A percentile compares a stretch with the other conserved stretches of the same genome.
Evolutionary conservation across 306 rosid genomes (phyloP).

Genomic region (Sophora flavescens): DNA sequence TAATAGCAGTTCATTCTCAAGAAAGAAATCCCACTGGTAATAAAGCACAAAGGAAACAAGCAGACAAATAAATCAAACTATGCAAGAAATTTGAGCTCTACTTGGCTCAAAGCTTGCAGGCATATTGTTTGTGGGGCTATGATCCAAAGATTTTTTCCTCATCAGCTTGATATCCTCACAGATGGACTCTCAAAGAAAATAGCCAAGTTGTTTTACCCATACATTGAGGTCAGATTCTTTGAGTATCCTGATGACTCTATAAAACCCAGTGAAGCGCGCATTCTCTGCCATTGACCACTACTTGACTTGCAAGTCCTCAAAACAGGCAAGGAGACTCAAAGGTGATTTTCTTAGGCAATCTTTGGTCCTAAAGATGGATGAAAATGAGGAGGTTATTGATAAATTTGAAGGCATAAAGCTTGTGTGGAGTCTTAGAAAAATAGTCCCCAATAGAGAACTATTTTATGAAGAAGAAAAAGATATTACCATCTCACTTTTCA

Average conservation of each 20-base stretch:
- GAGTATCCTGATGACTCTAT: background rate
- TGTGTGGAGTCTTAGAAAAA: slow-evolving; percentile 51
- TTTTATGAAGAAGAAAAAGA: slow-evolving; percentile 33
- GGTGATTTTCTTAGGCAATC: slow-evolving; percentile 44
- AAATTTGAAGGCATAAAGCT: slow-evolving; percentile 49
- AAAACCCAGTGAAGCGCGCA: slow-evolving; percentile 28
- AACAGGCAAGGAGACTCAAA: slow-evolving; percentile 46
- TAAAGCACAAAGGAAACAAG: too few relatives aligned
- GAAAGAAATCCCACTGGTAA: background rate
- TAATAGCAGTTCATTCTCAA: background rate
- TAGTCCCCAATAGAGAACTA: background rate
- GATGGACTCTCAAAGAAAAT: slow-evolving; percentile 27
- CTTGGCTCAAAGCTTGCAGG: slow-evolving; percentile 43
- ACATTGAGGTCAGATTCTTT: slow-evolving; percentile 53
- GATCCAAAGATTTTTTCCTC: slow-evolving; percentile 52
- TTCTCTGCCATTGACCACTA: slow-evolving; percentile 44
- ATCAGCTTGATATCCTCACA: slow-evolving; percentile 6
- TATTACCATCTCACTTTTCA: slow-evolving; percentile 50
- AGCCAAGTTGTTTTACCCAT: slow-evolving; percentile 45
- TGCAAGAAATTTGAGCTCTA: slow-evolving; percentile 48
- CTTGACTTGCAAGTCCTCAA: slow-evolving; percentile 43
- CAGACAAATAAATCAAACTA: background rate
- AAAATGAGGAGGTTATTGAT: slow-evolving; percentile 53
- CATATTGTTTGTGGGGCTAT: slow-evolving; percentile 42
- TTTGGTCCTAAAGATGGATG: slow-evolving; percentile 52